A percentile compares a stretch with the other conserved stretches of the same genome.
phyloP scores from a whole-genome alignment of 2,329 filamentous ascomycete genomes.

The Fusarium neocosmosporiellum region DNA sequence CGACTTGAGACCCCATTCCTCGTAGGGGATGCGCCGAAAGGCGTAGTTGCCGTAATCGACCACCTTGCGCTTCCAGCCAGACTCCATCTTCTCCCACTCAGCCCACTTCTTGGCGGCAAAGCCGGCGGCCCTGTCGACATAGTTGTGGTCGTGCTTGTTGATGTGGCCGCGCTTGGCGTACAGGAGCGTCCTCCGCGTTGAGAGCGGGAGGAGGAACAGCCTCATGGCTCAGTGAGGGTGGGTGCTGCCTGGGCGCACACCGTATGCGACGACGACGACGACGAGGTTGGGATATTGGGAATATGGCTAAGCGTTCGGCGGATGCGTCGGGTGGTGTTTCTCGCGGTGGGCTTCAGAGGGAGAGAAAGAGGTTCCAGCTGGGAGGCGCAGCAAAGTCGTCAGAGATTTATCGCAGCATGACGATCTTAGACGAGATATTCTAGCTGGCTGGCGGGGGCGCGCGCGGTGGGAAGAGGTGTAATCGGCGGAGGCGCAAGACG shows the following conservation, averaged over 20 bases:
- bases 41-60: slow-evolving; percentile 88
- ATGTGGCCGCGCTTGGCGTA: slow-evolving; percentile 84
- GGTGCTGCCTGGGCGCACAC: neutral
- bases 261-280: neutral
- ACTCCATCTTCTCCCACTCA: slow-evolving; percentile 85
- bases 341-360: neutral
- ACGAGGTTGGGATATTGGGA: neutral
- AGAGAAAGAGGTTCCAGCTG: neutral
- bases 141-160: slow-evolving; percentile 60
- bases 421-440: slow-evolving; percentile 12
- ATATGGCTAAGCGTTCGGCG: neutral
- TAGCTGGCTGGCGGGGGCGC: slow-evolving; percentile 8
- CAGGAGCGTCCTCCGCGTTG: slow-evolving; percentile 88
- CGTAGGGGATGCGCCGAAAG: slow-evolving; percentile 88
- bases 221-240: slow-evolving; percentile 72
- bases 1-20: slow-evolving; percentile 98
- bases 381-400: slow-evolving; percentile 9
- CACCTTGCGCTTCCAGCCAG: slow-evolving; percentile 88
- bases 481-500: slow-evolving; percentile 10
- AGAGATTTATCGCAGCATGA: slow-evolving; percentile 33
- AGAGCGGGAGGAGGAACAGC: slow-evolving; percentile 92
- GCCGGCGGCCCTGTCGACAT: slow-evolving; percentile 75
- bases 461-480: slow-evolving; percentile 1
- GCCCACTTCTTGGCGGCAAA: slow-evolving; percentile 85
- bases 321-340: neutral